Base-by-base conservation (phyloP, 768 basidiomycete species). In the Tulasnella sp. region DNA sequence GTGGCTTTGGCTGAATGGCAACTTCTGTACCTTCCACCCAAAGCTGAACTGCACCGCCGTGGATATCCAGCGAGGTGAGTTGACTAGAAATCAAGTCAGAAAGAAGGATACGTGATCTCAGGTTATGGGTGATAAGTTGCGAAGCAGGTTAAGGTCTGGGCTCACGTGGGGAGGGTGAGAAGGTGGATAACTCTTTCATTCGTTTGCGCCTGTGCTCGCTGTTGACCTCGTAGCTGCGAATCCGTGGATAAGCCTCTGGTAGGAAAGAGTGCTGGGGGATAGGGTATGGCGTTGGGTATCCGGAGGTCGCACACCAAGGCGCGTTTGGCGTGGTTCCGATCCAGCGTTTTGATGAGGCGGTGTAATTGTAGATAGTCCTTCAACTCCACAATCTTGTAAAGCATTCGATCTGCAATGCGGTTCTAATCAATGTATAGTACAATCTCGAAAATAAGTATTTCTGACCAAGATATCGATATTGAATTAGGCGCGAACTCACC, bases 1-100 rank as follows among this genome's bases (percentile, higher is more conserved):
- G 58, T n/a, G 58, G 58, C 5, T 21, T 29, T 2, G 58, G 44
- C 15, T 30, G 27, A 29, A 51, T 32, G 32, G 45, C 29, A 3
- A 19, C 48, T 19, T 59, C 49, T 2, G 48, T 1, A 2, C 30
- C 44, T 21, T 59, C 29, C 11, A 30, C 24, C 2, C 47, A 4
- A 47, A 59, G 58, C 45, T 27, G 27, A 34, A 59, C 21, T 13
- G 58, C 44, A 21, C 50, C 43, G 41, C 29, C 45, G 48, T 59
- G 44, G 11, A 59, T 19, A 7, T 27, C 30, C 7, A 59, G 58
- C 32, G 45, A 34, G n/a, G 29, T 24, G 5, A 59, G 44, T 30
- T 30, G 9, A 13, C 58, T 59, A 38, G 30, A 34, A 51, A 13
- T 13, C 7, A n/a, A 29, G 43, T 4, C 43, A 24, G 17, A 30